Evolutionary conservation across 176 grass and related monocot genomes (phyloP), one percentile per base, ranked within the genome.

Genomic region (Ensete glaucum): DNA sequence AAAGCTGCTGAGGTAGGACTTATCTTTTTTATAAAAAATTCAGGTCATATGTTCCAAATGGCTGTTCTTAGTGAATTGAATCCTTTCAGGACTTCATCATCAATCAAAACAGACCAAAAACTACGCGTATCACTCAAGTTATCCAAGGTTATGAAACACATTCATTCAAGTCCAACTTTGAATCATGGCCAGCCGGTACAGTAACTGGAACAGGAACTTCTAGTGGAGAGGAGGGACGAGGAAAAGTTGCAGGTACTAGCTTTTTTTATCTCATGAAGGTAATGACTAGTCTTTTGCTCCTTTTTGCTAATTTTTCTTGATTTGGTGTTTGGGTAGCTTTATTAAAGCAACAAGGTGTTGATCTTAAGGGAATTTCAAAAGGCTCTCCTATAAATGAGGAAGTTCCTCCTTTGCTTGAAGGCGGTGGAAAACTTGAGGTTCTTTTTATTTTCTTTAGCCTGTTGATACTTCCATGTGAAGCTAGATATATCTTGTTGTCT

Each of bases 331-430:
- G 77, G 75, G 8, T 76, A 97, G 94, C 94, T 79, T 85, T 97
- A 74, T 76, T 97, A 85, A 97, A 97, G 84, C 94, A 97, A 78
- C 88, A 93, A 83, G 93, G 93, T 75, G 90, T 91, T 52, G 90
- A 97, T 85, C 63, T 97, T 60, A 97, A 97, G 67, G 93, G 94
- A 80, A 62, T 83, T 58, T 59, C 94, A 75, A 97, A 92, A 86
- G 79, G 43, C 59, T 67, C 84, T 82, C 90, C 88, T 79, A 82
- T 90, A 54, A 91, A 85, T 20, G 94, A 97, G 90, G 94, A 97
- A 87, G 88, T 97, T 90, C 94, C 94, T 84, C 93, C 93, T 82
- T 83, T 97, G 90, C 94, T 97, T 60, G 94, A 97, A 83, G 76
- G 85, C 62, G 76, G 81, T 75, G 94, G 94, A 84, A 97, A 90